Base-by-base conservation (phyloP, 495 filamentous ascomycete genomes). In the Penicillium lagena region DNA sequence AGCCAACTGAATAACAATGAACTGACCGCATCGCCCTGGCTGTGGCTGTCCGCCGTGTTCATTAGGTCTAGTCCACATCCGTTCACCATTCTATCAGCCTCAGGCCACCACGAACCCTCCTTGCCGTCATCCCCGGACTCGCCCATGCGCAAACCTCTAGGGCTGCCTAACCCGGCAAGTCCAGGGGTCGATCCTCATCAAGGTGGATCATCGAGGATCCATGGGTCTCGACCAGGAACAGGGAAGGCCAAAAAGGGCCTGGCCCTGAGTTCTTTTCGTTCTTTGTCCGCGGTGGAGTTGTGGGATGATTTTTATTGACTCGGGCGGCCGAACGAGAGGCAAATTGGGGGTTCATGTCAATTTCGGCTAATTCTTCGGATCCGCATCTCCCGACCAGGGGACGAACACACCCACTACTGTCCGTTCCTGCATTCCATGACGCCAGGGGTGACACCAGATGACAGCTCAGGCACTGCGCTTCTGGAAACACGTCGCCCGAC, bases 381-480 rank as follows among this genome's bases (percentile, higher is more conserved):
- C 12, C 14, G 2, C 15, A 22, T 10, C 22, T 35, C 8, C 12
- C 32, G 12, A 37, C 36, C 37, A 34, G 30, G 15, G 46, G 28
- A 31, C 47, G 42, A 50, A 50, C 22, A 22, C 22, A 22, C 22
- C 22, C 22, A 22, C 22, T 22, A 36, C 43, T 41, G 27, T 47
- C 43, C 50, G 50, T 56, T 50, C 54, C 46, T 50, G 54, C 54
- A 47, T 47, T 27, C 39, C n/a, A 45, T 45, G 46, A 56, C 50
- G 54, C 54, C 54, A 56, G 54, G 54, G 54, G 47, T 36, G 1
- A 12, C 29, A 32, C 10, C 12, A 42, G 39, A 32, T 38, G 45
- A 37, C 29, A 9, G 12, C 13, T 12, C 31, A 40, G 31, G 29
- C 35, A 15, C 29, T 46, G 39, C 39, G 45, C 27, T 15, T 42